phyloP scores from a whole-genome alignment of 2,329 filamentous ascomycete species.

The Calonectria naviculata region DNA sequence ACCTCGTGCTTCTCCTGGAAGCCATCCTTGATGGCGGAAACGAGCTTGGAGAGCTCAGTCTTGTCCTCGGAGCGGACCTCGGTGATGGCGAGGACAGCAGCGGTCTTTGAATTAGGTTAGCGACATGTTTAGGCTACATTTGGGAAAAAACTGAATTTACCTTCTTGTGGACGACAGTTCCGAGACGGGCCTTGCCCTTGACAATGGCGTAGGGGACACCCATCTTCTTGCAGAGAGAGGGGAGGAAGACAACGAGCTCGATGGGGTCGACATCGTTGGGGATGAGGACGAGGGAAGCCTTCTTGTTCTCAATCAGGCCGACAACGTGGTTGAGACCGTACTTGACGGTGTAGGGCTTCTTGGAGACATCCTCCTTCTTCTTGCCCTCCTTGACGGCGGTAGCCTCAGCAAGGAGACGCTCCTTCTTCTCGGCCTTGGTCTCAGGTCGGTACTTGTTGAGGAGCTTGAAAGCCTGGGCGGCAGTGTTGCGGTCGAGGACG shows the following conservation, averaged over 20 bases:
- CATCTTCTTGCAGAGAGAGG: conserved; percentile 99
- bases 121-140: neutral
- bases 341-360: conserved; percentile 99
- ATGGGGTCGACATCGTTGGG: conserved; percentile 99
- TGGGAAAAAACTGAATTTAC: conserved; percentile 51
- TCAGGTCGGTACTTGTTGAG: conserved; percentile 99
- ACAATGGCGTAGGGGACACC: conserved; percentile 99
- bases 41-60: conserved; percentile 95
- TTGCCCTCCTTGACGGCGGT: conserved; percentile 98
- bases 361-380: conserved; percentile 99
- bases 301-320: conserved; percentile 99
- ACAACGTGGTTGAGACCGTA: conserved; percentile 99
- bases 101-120: conserved; percentile 75
- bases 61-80: conserved; percentile 99
- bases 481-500: conserved; percentile 96
- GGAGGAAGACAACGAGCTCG: conserved; percentile 99
- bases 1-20: conserved; percentile 97
- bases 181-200: conserved; percentile 99
- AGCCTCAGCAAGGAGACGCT: conserved; percentile 97
- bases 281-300: conserved; percentile 97
- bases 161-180: conserved; percentile 99
- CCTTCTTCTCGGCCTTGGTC: conserved; percentile 99
- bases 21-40: conserved; percentile 96
- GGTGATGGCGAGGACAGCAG: conserved; percentile 93
- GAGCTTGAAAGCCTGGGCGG: conserved; percentile 97